Base-by-base conservation (phyloP, 2,329 filamentous ascomycete genomes). In the Lasiodiplodia sp. region DNA sequence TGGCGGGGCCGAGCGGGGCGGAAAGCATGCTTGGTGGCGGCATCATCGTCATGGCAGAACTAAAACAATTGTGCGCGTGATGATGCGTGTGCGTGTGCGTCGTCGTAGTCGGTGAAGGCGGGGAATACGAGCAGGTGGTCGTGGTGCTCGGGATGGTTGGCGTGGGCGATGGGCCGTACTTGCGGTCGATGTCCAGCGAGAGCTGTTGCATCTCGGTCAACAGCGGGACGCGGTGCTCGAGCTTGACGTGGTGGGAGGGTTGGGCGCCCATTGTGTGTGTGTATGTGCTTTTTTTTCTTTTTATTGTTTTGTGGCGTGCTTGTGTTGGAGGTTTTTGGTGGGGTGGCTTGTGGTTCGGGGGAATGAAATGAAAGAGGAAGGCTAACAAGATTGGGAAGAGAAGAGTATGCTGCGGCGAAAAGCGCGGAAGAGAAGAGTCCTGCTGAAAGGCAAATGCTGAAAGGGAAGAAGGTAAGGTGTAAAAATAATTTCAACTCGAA, bases 181-280 rank as follows among this genome's bases (percentile, higher is more conserved):
- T 31, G 52, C 21, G 4, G 14, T 21, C 21, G 34, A 11, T 8
- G 55, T 58, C n/a, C n/a, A 37, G 23, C 21, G 57, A 40, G 21
- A 60, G 57, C 23, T 60, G 57, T 18, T 64, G 28, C 60, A 64
- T 52, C n/a, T 64, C 60, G 28, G 60, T 64, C 11, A 64, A 49
- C 28, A 64, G 60, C 6, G 60, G 60, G 44, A 52, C 28, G n/a
- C 44, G 44, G n/a, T 47, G 38, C 1, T 52, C 60, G 60, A 34
- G 37, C 11, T 49, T 31, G 47, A 21, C 14, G 58, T 49, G 57
- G 38, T 37, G 44, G 47, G 40, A 51, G 10, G 44, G 60, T 23
- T 21, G 44, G 60, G 23, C 18, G 44, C 60, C 60, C 60, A 64
- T 64, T 8, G 18, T 62, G 57, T 28, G 37, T 31, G 12, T 8